Base-by-base conservation (phyloP, 495 filamentous ascomycete genomes). In the Penicillium salamii region DNA sequence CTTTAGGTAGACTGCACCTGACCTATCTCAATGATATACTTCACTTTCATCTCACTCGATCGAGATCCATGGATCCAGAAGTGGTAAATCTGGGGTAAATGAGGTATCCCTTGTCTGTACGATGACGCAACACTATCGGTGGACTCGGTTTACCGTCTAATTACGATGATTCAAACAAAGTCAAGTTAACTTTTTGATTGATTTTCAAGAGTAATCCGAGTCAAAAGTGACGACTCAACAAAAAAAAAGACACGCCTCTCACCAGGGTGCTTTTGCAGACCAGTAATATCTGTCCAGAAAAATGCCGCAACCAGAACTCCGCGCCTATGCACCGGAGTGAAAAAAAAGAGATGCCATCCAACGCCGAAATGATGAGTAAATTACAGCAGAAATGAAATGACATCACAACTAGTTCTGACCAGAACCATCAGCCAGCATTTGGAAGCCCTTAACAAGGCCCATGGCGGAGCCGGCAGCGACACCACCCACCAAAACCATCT, bases 401-500 rank as follows among this genome's bases (percentile, higher is more conserved):
- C 21, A 51, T 17, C 44, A 42, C n/a, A 36, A 52, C 11, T 15
- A 50, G 14, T 57, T 50, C 19, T 45, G 45, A 20, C 46, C 51
- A 8, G 39, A 7, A n/a, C 42, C 32, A 52, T 57, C 42, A 7
- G 71, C 71, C 39, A 72, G 29, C 55, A 68, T 42, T 49, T 72
- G 68, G 52, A 87, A 78, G 3, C 71, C 69, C 46, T 75, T 83
- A 17, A 88, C 82, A 54, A 84, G 78, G 13, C 82, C 72, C 68
- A 88, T 85, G 0, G 84, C 83, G 12, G 79, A 46, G 1, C 76
- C 73, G 0, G 85, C 85, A 12, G 86, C 85, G 42, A 86, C 57
- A 17, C 82, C 81, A 14, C 85, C 86, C 13, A 88, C 70, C 17
- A 82, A 45, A 14, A 87, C 78, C 85, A 88, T 89, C 47, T 85